Evolutionary conservation across 2,329 filamentous ascomycete genomes (phyloP), one percentile per base, ranked within the genome.

Genomic region (Magnaporthales sp.): DNA sequence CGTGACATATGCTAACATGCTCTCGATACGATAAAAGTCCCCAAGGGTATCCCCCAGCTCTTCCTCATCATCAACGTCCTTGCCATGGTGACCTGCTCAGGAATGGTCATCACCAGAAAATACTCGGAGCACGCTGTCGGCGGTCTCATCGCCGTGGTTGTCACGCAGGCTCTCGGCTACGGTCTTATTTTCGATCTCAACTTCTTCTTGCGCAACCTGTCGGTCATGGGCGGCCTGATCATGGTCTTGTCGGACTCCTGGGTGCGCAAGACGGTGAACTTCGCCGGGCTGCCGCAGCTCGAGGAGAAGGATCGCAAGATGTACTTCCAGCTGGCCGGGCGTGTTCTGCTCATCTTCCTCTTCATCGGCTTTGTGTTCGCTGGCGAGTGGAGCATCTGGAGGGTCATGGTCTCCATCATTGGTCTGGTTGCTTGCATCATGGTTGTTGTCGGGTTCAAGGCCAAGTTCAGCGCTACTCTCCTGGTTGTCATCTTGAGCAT

Each of bases 251-350:
- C 93, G 56, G 95, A 99, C 81, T 96, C 92, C 67, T 98, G 94
- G 93, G 93, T 97, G 70, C 91, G 93, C 80, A 98, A 98, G 88
- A 91, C 89, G 78, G 96, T 97, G 82, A 94, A 93, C 3, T 97
- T 97, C 69, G 95, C 95, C 63, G 95, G 95, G 63, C 86, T 99
- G 66, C 95, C 95, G 63, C 88, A 92, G 78, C 86, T 99, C 66
- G 95, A 98, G 77, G 95, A 99, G 84, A 98, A 98, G 88, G 95
- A 99, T 79, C 91, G 93, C 81, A 99, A 98, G 86, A 98, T 98
- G 94, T 99, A 99, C 85, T 96, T 99, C 81, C 95, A 98, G 86
- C 89, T 99, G 69, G 95, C 95, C 71, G 95, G 95, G 46, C 90
- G 95, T 72, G 92, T 99, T 46, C 85, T 99, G 71, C 84, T 99